phyloP scores from a whole-genome alignment of 2,329 filamentous ascomycete genomes.

The Cladosporium halotolerans region DNA sequence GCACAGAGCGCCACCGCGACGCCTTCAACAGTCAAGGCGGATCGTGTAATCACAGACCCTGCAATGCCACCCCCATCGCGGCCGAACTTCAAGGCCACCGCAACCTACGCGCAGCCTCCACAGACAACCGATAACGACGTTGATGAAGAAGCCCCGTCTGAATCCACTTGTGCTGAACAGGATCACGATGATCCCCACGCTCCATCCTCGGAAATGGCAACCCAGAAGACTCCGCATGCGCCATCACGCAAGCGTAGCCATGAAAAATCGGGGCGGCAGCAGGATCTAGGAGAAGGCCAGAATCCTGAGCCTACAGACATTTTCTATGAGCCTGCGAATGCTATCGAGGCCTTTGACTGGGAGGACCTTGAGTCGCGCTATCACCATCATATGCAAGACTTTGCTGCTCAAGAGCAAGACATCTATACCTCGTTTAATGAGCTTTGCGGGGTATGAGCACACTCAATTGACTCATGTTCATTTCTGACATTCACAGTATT shows the following conservation, averaged over 20 bases:
- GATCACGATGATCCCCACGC: background rate
- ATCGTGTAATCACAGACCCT: background rate
- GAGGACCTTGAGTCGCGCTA: conserved; percentile 66
- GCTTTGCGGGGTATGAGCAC: conserved; percentile 54
- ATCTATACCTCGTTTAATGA: conserved; percentile 23
- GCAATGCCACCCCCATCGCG: conserved; percentile 2
- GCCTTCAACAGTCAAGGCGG: background rate
- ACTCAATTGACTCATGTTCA: background rate
- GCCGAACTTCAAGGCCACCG: conserved; percentile 1
- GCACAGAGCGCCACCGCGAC: background rate
- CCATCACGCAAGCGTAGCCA: background rate
- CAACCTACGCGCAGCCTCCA: conserved; percentile 1
- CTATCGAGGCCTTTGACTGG: conserved; percentile 64
- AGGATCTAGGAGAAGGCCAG: background rate
- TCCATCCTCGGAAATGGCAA: background rate
- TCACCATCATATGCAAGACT: conserved; percentile 56
- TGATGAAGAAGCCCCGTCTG: background rate
- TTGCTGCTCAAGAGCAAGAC: conserved; percentile 57
- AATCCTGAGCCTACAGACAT: background rate
- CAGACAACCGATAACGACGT: background rate
- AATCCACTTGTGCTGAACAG: too few relatives aligned
- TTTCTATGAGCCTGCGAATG: conserved; percentile 19
- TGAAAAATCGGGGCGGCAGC: background rate
- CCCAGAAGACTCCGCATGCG: background rate
- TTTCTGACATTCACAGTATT: conserved; percentile 52